Evolutionary conservation across 306 rosid genomes (phyloP), one percentile per base, ranked within the genome.

Genomic region (Sicyos edulis): DNA sequence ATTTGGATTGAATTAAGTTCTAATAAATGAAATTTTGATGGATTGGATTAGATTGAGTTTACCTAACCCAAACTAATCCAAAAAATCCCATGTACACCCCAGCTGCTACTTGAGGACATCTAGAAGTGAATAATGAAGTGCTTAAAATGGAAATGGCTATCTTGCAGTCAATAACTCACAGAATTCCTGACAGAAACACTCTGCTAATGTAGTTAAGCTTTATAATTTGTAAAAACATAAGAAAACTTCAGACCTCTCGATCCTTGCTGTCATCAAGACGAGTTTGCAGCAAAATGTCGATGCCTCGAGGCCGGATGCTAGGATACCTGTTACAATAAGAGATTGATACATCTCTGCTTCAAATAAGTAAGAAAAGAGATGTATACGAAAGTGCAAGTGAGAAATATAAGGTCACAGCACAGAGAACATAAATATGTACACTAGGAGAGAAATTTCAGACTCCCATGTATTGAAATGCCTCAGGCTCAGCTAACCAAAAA

Each of bases 291-390:
- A 32, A 32, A 32, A 32, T 32, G 37, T 32, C 37, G 5, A 32
- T 5, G 37, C 37, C 4, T 32, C 37, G 37, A 32, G 37, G 37
- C 37, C 37, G 29, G 21, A 53, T 8, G 0, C 29, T 21, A 10
- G 72, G 40, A 20, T 45, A 49, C 54, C 55, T 22, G 55, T 66
- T 20, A 45, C 34, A 45, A 20, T 8, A 20, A 20, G 16, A 20
- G 71, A 65, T 12, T 45, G 42, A 47, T 12, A 22, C 56, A 67
- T 21, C 3, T 67, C 56, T 22, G 72, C 73, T 49, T 49, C 73
- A 24, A 49, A 68, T 45, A 49, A 68, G 42, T 45, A 49, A 68
- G 42, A 49, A 49, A 21, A 67, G 13, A 21, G 6, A 44, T 2
- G 34, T 19, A 20, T 1, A 12, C 19, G 53, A 65, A 6, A 19